These are phyloP conservation scores for Nemania sp. DNA, from an alignment of 2,329 filamentous ascomycete genomes.

Conservation along the genomic window DNA sequence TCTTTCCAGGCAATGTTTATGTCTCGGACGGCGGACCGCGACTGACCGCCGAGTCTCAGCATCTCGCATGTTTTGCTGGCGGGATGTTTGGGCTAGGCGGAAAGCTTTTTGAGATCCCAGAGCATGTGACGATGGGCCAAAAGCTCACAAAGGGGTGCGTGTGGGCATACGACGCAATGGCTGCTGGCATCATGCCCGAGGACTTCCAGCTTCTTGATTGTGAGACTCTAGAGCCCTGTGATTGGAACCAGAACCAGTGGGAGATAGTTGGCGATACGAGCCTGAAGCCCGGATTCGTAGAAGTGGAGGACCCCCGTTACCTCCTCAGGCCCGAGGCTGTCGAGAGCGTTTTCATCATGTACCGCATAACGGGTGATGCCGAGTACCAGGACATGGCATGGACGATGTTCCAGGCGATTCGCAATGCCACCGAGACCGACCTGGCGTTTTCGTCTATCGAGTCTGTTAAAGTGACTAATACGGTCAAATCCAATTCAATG, in stretches of 20 bases:
- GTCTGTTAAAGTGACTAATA: slow-evolving; percentile 64
- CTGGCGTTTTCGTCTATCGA: slow-evolving; percentile 61
- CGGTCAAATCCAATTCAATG: slow-evolving; percentile 48
- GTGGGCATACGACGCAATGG: slow-evolving; percentile 68
- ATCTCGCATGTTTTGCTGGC: slow-evolving; percentile 62
- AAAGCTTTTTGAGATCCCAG: slow-evolving; percentile 58
- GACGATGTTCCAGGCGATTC: slow-evolving; percentile 64
- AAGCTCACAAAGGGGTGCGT: slow-evolving; percentile 67
- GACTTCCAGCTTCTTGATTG: slow-evolving; percentile 62
- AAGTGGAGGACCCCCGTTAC: slow-evolving; percentile 63
- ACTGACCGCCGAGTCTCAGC: slow-evolving; percentile 54
- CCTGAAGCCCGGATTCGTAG: slow-evolving; percentile 71
- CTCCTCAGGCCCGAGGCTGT: slow-evolving; percentile 64
- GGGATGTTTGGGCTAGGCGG: slow-evolving; percentile 62
- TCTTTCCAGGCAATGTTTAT: slow-evolving; percentile 65
- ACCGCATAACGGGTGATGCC: slow-evolving; percentile 62
- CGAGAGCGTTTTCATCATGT: slow-evolving; percentile 66
- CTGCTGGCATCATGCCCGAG: slow-evolving; percentile 71
- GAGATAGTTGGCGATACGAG: slow-evolving; percentile 40
- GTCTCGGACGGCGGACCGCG: slow-evolving; percentile 44
- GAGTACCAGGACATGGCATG: slow-evolving; percentile 64
- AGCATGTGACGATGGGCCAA: slow-evolving; percentile 61
- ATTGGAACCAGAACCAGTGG: slow-evolving; percentile 56
- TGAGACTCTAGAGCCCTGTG: slow-evolving; percentile 52
- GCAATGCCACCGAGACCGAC: slow-evolving; percentile 60